A percentile compares a stretch with the other conserved stretches of the same genome.
These are phyloP conservation scores for Phalaenopsis aphrodite DNA, from an alignment of 106 monocot genomes.

Conservation along the genomic window DNA sequence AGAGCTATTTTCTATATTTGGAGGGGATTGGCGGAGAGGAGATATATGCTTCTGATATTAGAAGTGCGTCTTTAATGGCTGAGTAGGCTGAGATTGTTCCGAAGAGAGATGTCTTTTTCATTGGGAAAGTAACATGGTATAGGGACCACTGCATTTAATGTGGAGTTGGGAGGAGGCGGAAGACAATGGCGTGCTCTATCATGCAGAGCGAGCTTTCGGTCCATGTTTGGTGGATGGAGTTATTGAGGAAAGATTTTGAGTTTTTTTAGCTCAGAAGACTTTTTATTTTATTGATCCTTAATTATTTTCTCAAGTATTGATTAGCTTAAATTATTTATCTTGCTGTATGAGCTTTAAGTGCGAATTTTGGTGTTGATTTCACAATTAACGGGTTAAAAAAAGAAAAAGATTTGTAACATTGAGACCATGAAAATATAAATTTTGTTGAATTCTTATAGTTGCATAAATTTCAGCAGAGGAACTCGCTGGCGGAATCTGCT, in stretches of 20 bases:
- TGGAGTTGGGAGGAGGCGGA: not conserved
- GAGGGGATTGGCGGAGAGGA: too few species aligned
- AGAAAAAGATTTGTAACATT: too few species aligned
- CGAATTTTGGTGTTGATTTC: too few species aligned
- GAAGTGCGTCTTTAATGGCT: not conserved
- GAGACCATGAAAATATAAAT: too few species aligned
- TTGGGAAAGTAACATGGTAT: conserved; percentile 2
- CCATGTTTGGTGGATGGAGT: conserved; percentile 1
- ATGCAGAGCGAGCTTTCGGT: not conserved
- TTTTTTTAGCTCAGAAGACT: not conserved
- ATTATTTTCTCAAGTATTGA: too few species aligned
- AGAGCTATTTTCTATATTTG: not conserved
- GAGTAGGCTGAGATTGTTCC: not conserved
- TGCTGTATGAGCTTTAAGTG: too few species aligned
- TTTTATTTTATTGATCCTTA: too few species aligned
- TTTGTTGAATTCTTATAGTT: too few species aligned
- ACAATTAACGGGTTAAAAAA: too few species aligned
- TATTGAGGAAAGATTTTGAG: not conserved
- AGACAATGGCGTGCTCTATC: not conserved
- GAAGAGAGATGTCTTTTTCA: conserved; percentile 1
- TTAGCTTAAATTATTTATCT: too few species aligned
- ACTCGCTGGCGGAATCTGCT: too few species aligned
- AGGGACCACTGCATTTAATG: not conserved
- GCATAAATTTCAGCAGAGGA: too few species aligned
- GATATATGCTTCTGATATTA: not conserved